Conservation (phyloP, 306 rosid species). For the Macrotyloma uniflorum region DNA sequence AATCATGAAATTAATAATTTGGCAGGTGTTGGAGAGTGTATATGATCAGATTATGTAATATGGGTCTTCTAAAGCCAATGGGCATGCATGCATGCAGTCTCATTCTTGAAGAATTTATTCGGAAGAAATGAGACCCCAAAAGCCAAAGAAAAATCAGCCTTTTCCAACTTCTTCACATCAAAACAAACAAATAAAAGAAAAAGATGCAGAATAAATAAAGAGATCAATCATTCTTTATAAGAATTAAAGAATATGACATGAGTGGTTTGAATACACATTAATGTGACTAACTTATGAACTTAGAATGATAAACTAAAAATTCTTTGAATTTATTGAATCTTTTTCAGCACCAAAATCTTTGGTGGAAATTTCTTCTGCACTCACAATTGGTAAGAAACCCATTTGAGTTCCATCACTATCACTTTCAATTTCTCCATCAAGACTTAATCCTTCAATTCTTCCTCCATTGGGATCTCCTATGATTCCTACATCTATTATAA, state of each 20-base stretch:
- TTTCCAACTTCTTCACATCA: neutral
- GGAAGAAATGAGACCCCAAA: slow-evolving; percentile 46
- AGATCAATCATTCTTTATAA: too few species aligned
- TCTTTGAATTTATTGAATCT: slow-evolving; percentile 16
- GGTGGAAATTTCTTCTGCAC: slow-evolving; percentile 38
- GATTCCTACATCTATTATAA: slow-evolving; percentile 41
- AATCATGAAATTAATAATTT: slow-evolving; percentile 29
- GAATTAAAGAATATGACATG: neutral
- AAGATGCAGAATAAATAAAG: too few species aligned
- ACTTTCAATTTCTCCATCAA: slow-evolving; percentile 75
- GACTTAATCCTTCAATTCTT: slow-evolving; percentile 56
- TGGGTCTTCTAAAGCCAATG: slow-evolving; percentile 65
- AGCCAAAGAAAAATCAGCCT: slow-evolving; percentile 34
- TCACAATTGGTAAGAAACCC: slow-evolving; percentile 51
- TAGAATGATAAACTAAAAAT: neutral
- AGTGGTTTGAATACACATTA: too few species aligned
- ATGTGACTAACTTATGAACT: neutral
- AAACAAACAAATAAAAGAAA: slow-evolving; percentile 8
- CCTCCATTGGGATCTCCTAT: slow-evolving; percentile 44
- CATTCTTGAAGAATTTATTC: slow-evolving; percentile 55
- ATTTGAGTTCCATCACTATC: slow-evolving; percentile 70
- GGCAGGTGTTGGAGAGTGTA: slow-evolving; percentile 78
- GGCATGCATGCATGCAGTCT: slow-evolving; percentile 53
- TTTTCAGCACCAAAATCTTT: slow-evolving; percentile 34
- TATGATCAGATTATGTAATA: slow-evolving; percentile 73